Conservation (phyloP, 2,329 filamentous ascomycete genomes). For the Ophiosphaerella narmari region DNA sequence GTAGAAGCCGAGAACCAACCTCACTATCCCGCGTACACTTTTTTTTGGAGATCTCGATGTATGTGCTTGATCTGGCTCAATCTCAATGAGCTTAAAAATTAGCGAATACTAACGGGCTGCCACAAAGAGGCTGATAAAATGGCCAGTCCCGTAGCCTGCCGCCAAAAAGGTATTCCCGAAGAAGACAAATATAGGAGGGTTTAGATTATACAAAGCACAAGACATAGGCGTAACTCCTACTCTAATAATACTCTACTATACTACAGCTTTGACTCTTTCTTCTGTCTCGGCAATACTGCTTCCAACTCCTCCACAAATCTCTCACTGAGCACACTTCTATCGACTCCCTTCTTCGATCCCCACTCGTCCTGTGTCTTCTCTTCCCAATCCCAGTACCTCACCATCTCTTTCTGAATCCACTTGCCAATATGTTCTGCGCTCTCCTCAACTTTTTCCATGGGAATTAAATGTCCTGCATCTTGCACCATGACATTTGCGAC, state of each 20-base stretch:
- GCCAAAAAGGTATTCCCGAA: too few species aligned
- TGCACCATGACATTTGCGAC: conserved; percentile 70
- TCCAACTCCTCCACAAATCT: conserved; percentile 39
- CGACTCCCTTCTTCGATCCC: conserved; percentile 32
- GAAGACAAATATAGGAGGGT: too few species aligned
- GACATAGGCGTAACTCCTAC: too few species aligned
- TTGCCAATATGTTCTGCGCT: conserved; percentile 61
- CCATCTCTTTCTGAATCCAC: conserved; percentile 48
- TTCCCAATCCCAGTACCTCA: conserved; percentile 43
- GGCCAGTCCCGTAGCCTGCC: too few species aligned
- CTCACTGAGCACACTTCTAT: conserved; percentile 33
- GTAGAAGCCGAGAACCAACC: too few species aligned
- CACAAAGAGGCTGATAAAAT: too few species aligned
- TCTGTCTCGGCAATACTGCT: conserved; percentile 18
- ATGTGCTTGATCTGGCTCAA: too few species aligned
- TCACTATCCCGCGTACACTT: too few species aligned
- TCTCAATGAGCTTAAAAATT: too few species aligned
- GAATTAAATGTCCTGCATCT: conserved; percentile 75
- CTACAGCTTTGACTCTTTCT: conserved; percentile 32
- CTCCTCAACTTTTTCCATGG: conserved; percentile 74
- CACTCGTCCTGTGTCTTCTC: conserved; percentile 39
- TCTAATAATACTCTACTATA: neutral
- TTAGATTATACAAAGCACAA: too few species aligned
- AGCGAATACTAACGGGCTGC: too few species aligned
- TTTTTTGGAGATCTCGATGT: too few species aligned